Evolutionary conservation across 768 basidiomycete species (phyloP).

Genomic region (Mycena vitilis): DNA sequence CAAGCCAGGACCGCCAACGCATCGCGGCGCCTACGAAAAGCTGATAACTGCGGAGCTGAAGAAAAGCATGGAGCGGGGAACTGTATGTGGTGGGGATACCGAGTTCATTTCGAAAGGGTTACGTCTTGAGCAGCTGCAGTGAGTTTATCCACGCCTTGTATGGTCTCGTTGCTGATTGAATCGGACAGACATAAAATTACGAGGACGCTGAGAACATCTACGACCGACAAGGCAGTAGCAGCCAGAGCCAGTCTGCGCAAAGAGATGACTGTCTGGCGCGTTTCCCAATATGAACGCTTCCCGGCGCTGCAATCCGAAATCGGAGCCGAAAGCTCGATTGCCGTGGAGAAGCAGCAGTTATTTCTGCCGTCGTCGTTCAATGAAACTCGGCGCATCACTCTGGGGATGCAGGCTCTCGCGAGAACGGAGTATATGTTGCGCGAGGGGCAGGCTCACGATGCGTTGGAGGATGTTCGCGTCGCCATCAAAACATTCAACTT

Average conservation of each 20-base stretch:
- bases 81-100: not conserved
- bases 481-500: conserved; percentile 11
- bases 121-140: conserved; percentile 3
- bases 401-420: not conserved
- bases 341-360: conserved; percentile 1
- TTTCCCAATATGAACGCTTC: not conserved
- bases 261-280: not conserved
- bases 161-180: too few relatives aligned
- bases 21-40: conserved; percentile 5
- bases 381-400: not conserved
- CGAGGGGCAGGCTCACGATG: conserved; percentile 8
- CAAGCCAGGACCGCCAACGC: conserved; percentile 2
- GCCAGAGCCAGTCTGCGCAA: not conserved
- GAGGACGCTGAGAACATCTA: not conserved
- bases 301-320: not conserved
- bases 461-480: not conserved
- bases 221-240: not conserved
- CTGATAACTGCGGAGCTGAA: not conserved
- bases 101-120: not conserved
- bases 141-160: not conserved
- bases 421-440: not conserved
- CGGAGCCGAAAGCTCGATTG: too few relatives aligned
- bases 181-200: not conserved
- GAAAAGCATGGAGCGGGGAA: not conserved
- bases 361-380: not conserved